Percentiles rank a stretch among this genome's conserved stretches.
Conservation (phyloP, 768 basidiomycete species). For the Amanita brunnescens region DNA sequence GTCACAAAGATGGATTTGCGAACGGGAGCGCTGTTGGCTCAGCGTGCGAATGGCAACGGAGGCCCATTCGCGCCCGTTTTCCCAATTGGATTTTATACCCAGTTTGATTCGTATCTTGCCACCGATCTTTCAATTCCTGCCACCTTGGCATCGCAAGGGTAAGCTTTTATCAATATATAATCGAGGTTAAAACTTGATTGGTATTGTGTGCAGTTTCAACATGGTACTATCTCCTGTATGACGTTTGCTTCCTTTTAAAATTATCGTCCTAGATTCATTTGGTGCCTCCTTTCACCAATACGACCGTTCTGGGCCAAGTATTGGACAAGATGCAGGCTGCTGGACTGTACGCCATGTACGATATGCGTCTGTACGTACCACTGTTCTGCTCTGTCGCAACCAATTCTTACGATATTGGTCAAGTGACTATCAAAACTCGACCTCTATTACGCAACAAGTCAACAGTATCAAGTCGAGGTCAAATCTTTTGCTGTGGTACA, state of each 20-base stretch:
- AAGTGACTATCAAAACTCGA: conserved; percentile 57
- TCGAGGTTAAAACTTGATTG: background rate
- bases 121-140: conserved; percentile 45
- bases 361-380: conserved; percentile 55
- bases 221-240: conserved; percentile 22
- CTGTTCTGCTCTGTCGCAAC: background rate
- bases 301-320: conserved; percentile 47
- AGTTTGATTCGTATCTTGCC: conserved; percentile 45
- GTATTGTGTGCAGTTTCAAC: conserved; percentile 24
- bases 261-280: conserved; percentile 50
- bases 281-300: conserved; percentile 54
- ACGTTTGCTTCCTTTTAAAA: conserved; percentile 11
- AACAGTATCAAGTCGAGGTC: conserved; percentile 55
- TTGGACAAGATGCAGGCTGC: conserved; percentile 67
- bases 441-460: conserved; percentile 59
- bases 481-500: conserved; percentile 69
- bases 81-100: conserved; percentile 70
- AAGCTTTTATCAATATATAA: conserved; percentile 14
- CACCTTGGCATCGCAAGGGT: conserved; percentile 50
- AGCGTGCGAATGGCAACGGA: conserved; percentile 40
- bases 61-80: conserved; percentile 48
- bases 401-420: background rate
- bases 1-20: conserved; percentile 59
- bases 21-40: conserved; percentile 46
- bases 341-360: conserved; percentile 69